Conservation (phyloP, 169 alveolate genomes). For the Neospora caninum region DNA sequence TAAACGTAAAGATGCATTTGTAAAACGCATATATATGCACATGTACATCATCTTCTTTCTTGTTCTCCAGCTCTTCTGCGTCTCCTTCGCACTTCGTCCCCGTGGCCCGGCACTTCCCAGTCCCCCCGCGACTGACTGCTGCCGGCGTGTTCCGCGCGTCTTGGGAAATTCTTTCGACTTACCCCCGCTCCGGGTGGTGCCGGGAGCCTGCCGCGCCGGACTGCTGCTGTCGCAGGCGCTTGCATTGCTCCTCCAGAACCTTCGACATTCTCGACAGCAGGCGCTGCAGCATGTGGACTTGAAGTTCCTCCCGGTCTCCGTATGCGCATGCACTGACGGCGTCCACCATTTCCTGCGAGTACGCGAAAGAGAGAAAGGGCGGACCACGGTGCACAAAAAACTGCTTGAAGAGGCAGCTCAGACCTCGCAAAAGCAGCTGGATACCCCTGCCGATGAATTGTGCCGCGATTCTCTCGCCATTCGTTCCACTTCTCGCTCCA, state of each 20-base stretch:
- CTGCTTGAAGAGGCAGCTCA: no score
- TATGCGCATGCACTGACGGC: constrained; percentile 43
- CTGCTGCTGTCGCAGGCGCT: constrained; percentile 19
- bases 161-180: not conserved
- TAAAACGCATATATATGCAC: no score
- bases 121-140: not conserved
- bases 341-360: constrained; percentile 13
- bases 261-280: constrained; percentile 22
- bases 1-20: no score
- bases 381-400: no score
- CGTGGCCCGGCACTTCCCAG: not conserved
- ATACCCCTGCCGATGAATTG: no score
- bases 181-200: not conserved
- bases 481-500: no score
- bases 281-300: constrained; percentile 33
- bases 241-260: constrained; percentile 2
- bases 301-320: constrained; percentile 33
- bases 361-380: not conserved
- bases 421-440: no score
- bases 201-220: not conserved
- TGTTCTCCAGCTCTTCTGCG: not conserved
- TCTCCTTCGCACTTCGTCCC: not conserved
- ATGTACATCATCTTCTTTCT: not conserved
- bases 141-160: not conserved
- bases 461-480: no score